Base-by-base conservation (phyloP, 441 rosid species). In the Arabidopsis hybrid region DNA sequence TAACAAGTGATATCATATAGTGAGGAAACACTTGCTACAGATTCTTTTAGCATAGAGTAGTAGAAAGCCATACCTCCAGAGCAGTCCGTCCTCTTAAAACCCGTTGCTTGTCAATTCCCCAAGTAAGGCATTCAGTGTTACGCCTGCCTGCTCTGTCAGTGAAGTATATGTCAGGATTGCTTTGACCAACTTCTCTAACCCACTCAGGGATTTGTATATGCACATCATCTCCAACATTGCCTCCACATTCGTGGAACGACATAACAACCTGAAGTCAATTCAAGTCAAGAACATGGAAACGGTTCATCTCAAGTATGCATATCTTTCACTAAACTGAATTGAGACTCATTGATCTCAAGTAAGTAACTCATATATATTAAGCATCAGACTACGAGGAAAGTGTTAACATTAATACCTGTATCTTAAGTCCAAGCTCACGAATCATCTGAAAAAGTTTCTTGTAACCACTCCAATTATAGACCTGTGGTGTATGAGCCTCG, bases 171-270 rank as follows among this genome's bases (percentile, higher is more conserved):
- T 87, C 86, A 52, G 95, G 92, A 78, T 89, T 89, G 81, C 76
- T 87, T 77, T 84, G 77, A 67, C 91, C 89, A 45, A 79, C 77
- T 69, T 89, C 83, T 65, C 74, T 85, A 68, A 89, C 86, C 95
- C 95, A 89, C 60, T 81, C 72, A 42, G 95, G 95, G 64, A 87
- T 83, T 51, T 88, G 91, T 70, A 89, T 84, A 79, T 87, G 72
- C 43, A 86, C 92, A 83, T 89, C 92, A 69, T 89, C 95, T 60
- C 95, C 95, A 69, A 89, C 84, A 83, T 89, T 89, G 77, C 95
- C 95, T 68, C 95, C 92, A 76, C 90, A 87, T 79, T 86, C 92
- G 53, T 89, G 92, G 76, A 89, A 86, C 46, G 95, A 89, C 89
- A 89, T 80, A 49, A 89, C 92, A 62, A 88, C 90, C 92, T 89